phyloP scores from a whole-genome alignment of 108 stramenopile genomes.

The Nannochloropsis salina region DNA sequence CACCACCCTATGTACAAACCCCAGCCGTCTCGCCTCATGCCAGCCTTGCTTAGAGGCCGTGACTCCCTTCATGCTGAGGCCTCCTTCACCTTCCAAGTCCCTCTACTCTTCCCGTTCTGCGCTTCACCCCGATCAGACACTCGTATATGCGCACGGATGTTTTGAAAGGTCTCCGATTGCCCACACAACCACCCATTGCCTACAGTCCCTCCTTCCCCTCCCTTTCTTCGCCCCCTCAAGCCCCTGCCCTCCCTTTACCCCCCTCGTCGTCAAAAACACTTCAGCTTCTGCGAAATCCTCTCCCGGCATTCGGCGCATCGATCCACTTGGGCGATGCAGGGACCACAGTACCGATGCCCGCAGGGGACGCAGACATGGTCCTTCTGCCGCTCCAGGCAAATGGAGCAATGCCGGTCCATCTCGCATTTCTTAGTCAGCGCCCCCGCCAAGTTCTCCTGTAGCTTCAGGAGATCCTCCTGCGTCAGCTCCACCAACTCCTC shows the following conservation, averaged over 20 bases:
- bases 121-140: too few species aligned
- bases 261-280: not conserved
- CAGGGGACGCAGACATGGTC: not conserved
- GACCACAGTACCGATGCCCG: not conserved
- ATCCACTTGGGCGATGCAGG: not conserved
- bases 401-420: not conserved
- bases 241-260: not conserved
- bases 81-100: too few species aligned
- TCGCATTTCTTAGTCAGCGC: constrained; percentile 5
- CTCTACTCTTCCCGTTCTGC: too few species aligned
- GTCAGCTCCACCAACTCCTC: not conserved
- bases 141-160: too few species aligned
- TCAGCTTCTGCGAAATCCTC: not conserved
- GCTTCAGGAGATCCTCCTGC: not conserved
- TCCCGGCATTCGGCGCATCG: not conserved
- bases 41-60: too few species aligned
- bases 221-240: not conserved
- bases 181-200: not conserved
- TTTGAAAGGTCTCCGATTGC: too few species aligned
- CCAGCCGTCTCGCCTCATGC: too few species aligned
- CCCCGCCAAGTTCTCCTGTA: not conserved
- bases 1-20: too few species aligned
- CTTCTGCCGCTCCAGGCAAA: constrained; percentile 17
- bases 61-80: too few species aligned
- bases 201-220: not conserved